phyloP scores from a whole-genome alignment of 768 basidiomycete species.

The Auricularia sp. region DNA sequence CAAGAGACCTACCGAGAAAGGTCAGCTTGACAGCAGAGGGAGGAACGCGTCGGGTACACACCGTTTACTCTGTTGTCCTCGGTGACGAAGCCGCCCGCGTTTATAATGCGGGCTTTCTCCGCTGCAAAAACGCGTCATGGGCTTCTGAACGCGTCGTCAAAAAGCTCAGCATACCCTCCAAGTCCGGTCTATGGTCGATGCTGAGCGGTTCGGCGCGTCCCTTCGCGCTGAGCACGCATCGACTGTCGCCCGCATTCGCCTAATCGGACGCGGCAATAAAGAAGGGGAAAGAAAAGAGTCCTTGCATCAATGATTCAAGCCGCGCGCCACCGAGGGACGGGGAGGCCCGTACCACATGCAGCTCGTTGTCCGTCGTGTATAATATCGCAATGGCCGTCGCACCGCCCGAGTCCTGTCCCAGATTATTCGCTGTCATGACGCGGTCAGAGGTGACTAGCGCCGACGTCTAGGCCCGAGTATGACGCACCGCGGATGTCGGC shows the following conservation, averaged over 20 bases:
- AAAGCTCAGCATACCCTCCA: not conserved
- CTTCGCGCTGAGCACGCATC: not conserved
- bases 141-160: not conserved
- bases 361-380: not conserved
- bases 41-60: not conserved
- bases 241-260: slow-evolving; percentile 2
- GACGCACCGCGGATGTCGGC: not conserved
- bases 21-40: not conserved
- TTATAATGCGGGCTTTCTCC: not conserved
- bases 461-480: not conserved
- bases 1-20: not conserved
- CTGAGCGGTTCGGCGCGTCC: not conserved
- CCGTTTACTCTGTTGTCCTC: slow-evolving; percentile 1
- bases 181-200: not conserved
- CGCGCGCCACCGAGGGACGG: too few species aligned
- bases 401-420: not conserved
- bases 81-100: not conserved
- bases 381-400: not conserved
- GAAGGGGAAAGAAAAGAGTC: not conserved
- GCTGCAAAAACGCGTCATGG: not conserved
- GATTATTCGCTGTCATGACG: not conserved
- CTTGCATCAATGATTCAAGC: not conserved
- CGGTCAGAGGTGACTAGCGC: too few species aligned
- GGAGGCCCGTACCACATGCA: too few species aligned
- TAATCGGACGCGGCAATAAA: not conserved